Percentiles rank a stretch among this genome's conserved stretches.
These are phyloP conservation scores for Hypoxylon lienhwacheense DNA, from an alignment of 495 filamentous ascomycete genomes.

Conservation along the genomic window DNA sequence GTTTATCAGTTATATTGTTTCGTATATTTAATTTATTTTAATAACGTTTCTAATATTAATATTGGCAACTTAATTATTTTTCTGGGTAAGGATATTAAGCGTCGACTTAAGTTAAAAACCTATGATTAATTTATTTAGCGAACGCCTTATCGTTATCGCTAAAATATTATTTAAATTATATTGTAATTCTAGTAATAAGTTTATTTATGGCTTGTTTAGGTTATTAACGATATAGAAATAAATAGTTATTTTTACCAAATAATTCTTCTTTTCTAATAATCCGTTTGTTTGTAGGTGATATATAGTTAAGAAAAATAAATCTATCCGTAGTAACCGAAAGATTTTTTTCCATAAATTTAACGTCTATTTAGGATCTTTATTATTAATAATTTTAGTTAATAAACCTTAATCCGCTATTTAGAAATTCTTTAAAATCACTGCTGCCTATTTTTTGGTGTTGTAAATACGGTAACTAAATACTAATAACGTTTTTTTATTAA, in stretches of 20 bases:
- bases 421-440: not conserved
- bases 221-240: not conserved
- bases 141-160: not conserved
- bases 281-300: not conserved
- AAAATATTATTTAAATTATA: not conserved
- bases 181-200: not conserved
- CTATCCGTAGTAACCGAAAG: no score
- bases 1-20: not conserved
- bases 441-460: not conserved
- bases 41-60: not conserved
- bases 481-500: not conserved
- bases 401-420: no score
- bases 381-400: no score
- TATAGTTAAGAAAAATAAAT: not conserved
- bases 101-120: not conserved
- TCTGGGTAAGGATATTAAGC: not conserved
- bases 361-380: no score
- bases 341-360: no score
- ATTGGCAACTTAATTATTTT: not conserved
- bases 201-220: not conserved
- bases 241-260: not conserved
- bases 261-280: not conserved
- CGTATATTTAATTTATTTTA: not conserved
- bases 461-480: not conserved
- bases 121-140: not conserved